Conservation (phyloP, 2,329 filamentous ascomycete genomes). For the Bipolaris sorokiniana region DNA sequence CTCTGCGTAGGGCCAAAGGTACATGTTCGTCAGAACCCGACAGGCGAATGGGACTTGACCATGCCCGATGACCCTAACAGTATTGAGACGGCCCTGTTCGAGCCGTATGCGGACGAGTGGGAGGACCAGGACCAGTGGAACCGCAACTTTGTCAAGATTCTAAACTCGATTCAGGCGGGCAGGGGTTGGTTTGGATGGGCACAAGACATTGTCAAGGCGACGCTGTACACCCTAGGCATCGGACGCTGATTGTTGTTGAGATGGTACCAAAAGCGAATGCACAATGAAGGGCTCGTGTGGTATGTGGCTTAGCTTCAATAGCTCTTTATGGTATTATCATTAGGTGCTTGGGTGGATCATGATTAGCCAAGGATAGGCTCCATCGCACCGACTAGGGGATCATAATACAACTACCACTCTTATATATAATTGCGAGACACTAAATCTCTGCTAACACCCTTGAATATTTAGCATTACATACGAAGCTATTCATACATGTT, state of each 20-base stretch:
- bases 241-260: slow-evolving; percentile 7
- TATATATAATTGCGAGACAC: no score
- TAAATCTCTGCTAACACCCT: no score
- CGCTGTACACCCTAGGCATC: slow-evolving; percentile 35
- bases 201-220: slow-evolving; percentile 47
- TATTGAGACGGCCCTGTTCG: slow-evolving; percentile 61
- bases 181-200: slow-evolving; percentile 63
- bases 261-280: neutral
- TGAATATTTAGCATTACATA: no score
- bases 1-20: slow-evolving; percentile 65
- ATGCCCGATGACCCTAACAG: slow-evolving; percentile 35
- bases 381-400: no score
- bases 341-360: neutral
- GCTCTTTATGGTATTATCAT: neutral
- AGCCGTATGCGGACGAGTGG: slow-evolving; percentile 66
- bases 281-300: neutral
- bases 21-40: slow-evolving; percentile 52
- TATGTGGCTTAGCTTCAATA: neutral
- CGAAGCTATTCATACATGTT: no score
- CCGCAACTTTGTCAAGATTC: slow-evolving; percentile 58
- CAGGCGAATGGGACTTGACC: slow-evolving; percentile 40
- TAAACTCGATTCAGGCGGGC: slow-evolving; percentile 59
- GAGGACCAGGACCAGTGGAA: slow-evolving; percentile 63
- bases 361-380: neutral
- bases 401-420: no score